Evolutionary conservation across 2,329 filamentous ascomycete genomes (phyloP), one percentile per base, ranked within the genome.

Genomic region (Hymenoscyphus repandus): DNA sequence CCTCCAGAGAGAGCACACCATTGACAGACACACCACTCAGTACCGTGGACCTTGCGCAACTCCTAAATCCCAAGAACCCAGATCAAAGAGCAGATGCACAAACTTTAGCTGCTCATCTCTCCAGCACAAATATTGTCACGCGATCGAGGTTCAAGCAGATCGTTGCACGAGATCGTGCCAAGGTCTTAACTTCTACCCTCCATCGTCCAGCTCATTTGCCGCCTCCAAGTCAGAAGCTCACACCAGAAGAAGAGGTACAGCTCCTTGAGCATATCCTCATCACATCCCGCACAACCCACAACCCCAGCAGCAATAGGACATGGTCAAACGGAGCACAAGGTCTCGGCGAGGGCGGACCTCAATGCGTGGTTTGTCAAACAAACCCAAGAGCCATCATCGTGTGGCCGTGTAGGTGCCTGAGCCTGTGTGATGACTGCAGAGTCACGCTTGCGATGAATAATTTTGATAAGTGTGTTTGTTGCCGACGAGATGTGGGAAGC

Each of bases 401-500:
- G 1, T 97, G 93, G 93, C 93, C 93, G 0, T 99, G 93, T 67
- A 87, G 93, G 2, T 99, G 93, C 66, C 76, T 99, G 51, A 92
- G 89, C 59, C 77, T 97, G 11, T 97, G 93, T 66, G 93, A 99
- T 67, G 93, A 97, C 59, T 97, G 93, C 66, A 79, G 93, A 31
- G 88, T 97, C 33, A 92, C 89, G 39, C 76, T 97, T 55, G 93
- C 93, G 3, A 91, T 95, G 83, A 95, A 96, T 67, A 97, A 97
- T 67, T 97, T 95, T 67, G 89, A 91, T 57, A 95, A 89, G 65
- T 99, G 93, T 66, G 91, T 97, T 36, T 97, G 92, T 63, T 97
- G 93, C 68, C 80, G 93, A 45, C 82, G 89, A 50, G 87, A 93
- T 61, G 90, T 97, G 30, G 81, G 83, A 49, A 93, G 91, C 49